Percentiles rank a stretch among this genome's conserved stretches.
phyloP scores from a whole-genome alignment of 129 eudicot genomes.

The Artemisia annua region DNA sequence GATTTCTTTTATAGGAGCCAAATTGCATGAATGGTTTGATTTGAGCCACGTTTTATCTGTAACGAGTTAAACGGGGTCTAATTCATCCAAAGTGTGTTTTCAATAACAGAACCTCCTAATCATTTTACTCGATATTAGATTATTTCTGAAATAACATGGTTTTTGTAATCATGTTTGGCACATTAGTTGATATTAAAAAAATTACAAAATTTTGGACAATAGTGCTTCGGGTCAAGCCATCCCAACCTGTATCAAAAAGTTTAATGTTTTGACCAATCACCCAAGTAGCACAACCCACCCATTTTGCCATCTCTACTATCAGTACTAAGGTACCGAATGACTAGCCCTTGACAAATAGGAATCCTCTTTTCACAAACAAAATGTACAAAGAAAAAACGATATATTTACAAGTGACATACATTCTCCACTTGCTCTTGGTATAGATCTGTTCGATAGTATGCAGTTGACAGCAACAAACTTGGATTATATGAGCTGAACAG shows the following conservation, averaged over 20 bases:
- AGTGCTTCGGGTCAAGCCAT: no score
- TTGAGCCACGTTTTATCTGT: neutral
- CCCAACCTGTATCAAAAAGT: no score
- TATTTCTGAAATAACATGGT: no score
- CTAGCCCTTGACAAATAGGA: neutral
- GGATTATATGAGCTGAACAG: conserved; percentile 86
- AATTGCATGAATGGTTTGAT: neutral
- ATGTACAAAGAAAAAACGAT: conserved; percentile 9
- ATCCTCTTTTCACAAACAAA: neutral
- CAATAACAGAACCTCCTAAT: no score
- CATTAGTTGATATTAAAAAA: no score
- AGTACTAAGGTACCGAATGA: neutral
- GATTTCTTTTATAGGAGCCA: neutral
- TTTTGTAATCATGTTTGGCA: no score
- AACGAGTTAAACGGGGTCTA: neutral
- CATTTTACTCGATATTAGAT: no score
- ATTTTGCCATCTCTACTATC: neutral
- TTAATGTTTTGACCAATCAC: neutral
- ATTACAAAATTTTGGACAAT: no score
- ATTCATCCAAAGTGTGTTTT: no score
- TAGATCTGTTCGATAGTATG: conserved; percentile 85
- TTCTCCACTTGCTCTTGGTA: conserved; percentile 70
- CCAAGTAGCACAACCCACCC: neutral
- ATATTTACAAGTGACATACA: conserved; percentile 45
- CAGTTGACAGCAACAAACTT: conserved; percentile 77